phyloP scores from a whole-genome alignment of 176 grass and related monocot species.

The Poa pratensis region DNA sequence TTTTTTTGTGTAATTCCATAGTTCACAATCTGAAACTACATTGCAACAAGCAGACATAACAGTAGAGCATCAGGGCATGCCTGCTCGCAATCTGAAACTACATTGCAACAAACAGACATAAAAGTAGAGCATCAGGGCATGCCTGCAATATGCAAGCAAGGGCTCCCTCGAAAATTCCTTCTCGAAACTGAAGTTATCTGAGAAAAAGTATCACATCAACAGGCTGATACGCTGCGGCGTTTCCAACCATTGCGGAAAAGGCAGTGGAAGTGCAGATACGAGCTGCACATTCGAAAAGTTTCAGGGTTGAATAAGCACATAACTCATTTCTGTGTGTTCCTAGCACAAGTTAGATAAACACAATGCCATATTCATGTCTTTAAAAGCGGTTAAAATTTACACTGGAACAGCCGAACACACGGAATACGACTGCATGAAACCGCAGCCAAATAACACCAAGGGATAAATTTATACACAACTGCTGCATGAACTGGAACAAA shows the following conservation, averaged over 20 bases:
- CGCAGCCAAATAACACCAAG: conserved; percentile 18
- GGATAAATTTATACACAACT: conserved; percentile 36
- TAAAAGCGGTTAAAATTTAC: conserved; percentile 18
- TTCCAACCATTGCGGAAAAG: background rate
- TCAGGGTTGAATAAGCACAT: background rate
- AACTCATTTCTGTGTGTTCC: background rate
- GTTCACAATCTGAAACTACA: too few relatives aligned
- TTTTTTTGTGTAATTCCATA: too few relatives aligned
- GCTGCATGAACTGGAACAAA: conserved; percentile 12
- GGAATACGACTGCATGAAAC: background rate
- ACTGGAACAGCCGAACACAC: background rate
- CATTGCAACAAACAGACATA: too few relatives aligned
- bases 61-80: too few relatives aligned
- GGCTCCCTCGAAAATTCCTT: too few relatives aligned
- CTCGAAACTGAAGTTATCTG: background rate
- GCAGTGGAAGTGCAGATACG: background rate
- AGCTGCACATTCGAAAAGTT: background rate
- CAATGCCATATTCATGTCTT: background rate
- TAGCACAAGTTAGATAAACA: background rate
- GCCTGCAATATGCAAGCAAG: too few relatives aligned
- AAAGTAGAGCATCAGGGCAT: too few relatives aligned
- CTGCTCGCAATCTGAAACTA: too few relatives aligned
- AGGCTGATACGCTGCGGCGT: background rate
- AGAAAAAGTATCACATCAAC: background rate
- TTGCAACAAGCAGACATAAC: too few relatives aligned